Evolutionary conservation across 495 filamentous ascomycete genomes (phyloP), one percentile per base, ranked within the genome.

Genomic region (Penicillium alfredii): DNA sequence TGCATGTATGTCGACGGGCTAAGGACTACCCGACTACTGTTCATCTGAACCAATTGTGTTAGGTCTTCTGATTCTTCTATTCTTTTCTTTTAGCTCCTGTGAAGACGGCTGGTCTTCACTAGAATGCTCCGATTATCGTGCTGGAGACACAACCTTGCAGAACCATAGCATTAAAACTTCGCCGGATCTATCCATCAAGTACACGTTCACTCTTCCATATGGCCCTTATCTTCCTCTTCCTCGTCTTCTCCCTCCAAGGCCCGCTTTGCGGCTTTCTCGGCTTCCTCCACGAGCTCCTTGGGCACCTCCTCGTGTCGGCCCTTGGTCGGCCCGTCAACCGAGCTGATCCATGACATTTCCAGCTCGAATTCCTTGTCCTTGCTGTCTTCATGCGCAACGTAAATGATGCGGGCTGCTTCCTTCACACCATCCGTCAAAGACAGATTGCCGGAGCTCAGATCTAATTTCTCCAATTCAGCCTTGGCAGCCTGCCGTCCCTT

Each of bases 301-400:
- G 92, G 92, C 27, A 98, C 92, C 58, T 89, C 86, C 61, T 87
- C 76, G 55, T 98, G 92, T 42, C 74, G 78, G 33, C 88, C 88
- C 64, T 90, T 88, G 23, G 88, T 93, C n/a, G 86, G 84, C 9
- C 86, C 87, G 28, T 83, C 77, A 27, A 76, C 51, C 13, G 73
- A 77, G 62, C 86, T 93, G 48, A 97, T 81, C 92, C 92, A 98
- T 44, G 84, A 88, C 92, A 98, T 94, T 72, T 98, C 92, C 21
- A 98, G 69, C 74, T 98, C 93, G 49, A 97, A 97, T 20, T 98
- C 93, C 71, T 97, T 98, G 64, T 98, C 92, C 59, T 85, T 84
- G 74, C 86, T 94, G 55, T 98, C 92, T 56, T 94, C 88, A 59
- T 98, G 92, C 31, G 92, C 88, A 33, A 94, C 77, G 61, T 94